Evolutionary conservation across 192 early-diverging fungal species (phyloP).

Genomic region (Entomortierella parvispora): DNA sequence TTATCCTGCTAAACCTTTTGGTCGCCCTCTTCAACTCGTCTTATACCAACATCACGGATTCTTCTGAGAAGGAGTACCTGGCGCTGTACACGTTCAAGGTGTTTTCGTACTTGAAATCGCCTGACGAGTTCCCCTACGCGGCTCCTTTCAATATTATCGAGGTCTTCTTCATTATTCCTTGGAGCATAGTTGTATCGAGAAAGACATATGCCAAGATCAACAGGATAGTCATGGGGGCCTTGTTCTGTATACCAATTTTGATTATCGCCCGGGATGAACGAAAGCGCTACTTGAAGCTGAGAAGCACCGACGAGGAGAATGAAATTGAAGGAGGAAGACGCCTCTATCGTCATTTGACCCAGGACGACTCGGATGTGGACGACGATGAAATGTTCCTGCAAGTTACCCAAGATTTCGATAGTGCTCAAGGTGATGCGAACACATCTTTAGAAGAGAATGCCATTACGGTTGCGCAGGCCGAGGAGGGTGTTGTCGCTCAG

Average conservation of each 20-base stretch:
- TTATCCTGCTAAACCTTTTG: slow-evolving; percentile 54
- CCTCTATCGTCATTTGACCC: slow-evolving; percentile 31
- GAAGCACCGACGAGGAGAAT: slow-evolving; percentile 16
- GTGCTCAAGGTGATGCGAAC: background rate
- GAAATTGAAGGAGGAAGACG: slow-evolving; percentile 33
- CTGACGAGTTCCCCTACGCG: slow-evolving; percentile 51
- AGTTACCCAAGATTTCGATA: slow-evolving; percentile 16
- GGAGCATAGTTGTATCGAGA: slow-evolving; percentile 17
- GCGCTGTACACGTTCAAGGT: slow-evolving; percentile 54
- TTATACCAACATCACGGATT: slow-evolving; percentile 53
- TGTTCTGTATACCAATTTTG: slow-evolving; percentile 33
- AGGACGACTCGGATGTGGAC: slow-evolving; percentile 27
- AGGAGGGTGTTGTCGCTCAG: slow-evolving; percentile 14
- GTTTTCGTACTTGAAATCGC: slow-evolving; percentile 50
- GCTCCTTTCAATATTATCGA: slow-evolving; percentile 55
- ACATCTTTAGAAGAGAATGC: background rate
- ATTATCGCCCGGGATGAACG: slow-evolving; percentile 25
- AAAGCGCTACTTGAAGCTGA: slow-evolving; percentile 33
- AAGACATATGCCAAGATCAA: slow-evolving; percentile 22
- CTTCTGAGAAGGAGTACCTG: slow-evolving; percentile 49
- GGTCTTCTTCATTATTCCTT: slow-evolving; percentile 52
- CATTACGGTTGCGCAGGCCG: slow-evolving; percentile 10
- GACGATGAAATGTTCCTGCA: slow-evolving; percentile 40
- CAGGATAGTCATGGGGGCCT: slow-evolving; percentile 17
- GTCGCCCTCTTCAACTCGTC: slow-evolving; percentile 57